Evolutionary conservation across 2,329 filamentous ascomycete species (phyloP).

Genomic region (Dryadomyces quercus-mongolicae): DNA sequence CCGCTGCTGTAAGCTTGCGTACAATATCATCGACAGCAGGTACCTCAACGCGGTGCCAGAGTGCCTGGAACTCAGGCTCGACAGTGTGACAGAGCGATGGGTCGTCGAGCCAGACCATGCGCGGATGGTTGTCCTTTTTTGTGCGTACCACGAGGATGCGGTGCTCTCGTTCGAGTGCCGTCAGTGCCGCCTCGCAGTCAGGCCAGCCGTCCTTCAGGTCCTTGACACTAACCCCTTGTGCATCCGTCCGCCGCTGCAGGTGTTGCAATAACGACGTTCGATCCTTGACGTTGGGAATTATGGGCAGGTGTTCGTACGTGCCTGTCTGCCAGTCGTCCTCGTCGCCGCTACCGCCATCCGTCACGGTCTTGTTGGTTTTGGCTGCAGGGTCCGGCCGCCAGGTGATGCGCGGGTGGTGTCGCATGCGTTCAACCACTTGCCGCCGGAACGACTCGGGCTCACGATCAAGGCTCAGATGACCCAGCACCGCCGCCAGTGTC

Average conservation of each 20-base stretch:
- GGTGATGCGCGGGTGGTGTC: conserved; percentile 47
- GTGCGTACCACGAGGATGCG: conserved; percentile 77
- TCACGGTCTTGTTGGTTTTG: neutral
- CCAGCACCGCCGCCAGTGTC: conserved; percentile 63
- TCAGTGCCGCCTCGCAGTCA: conserved; percentile 67
- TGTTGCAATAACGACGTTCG: conserved; percentile 66
- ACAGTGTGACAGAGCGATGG: conserved; percentile 62
- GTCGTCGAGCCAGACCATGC: conserved; percentile 83
- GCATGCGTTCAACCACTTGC: conserved; percentile 55
- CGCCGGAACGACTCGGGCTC: conserved; percentile 49
- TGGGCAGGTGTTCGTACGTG: conserved; percentile 72
- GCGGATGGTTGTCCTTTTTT: conserved; percentile 81
- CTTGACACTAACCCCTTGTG: conserved; percentile 70
- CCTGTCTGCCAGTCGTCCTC: conserved; percentile 43
- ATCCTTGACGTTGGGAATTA: conserved; percentile 67
- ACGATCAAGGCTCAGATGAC: conserved; percentile 62
- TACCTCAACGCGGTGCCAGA: conserved; percentile 73
- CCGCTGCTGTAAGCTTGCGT: conserved; percentile 61
- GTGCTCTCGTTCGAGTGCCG: conserved; percentile 64
- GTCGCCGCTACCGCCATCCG: neutral
- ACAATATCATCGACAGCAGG: conserved; percentile 68
- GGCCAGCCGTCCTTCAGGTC: conserved; percentile 96
- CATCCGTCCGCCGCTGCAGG: conserved; percentile 70
- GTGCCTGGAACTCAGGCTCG: conserved; percentile 68
- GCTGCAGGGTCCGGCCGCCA: conserved; percentile 43